These are phyloP conservation scores for Eucalyptus leucophloia DNA, from an alignment of 345 rosid genomes.

Conservation along the genomic window DNA sequence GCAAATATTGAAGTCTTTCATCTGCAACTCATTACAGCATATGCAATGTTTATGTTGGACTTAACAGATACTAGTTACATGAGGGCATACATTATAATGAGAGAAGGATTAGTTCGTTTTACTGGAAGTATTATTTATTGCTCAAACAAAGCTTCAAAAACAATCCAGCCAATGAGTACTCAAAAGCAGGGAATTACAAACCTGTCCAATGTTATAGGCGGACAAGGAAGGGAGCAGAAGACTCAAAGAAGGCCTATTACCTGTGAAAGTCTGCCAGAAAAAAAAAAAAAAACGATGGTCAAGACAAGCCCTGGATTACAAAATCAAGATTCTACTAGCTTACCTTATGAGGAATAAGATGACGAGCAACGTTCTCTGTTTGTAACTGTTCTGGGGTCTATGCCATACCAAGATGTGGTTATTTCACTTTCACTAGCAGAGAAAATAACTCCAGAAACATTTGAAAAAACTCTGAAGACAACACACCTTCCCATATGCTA, in stretches of 20 bases:
- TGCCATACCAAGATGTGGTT: constrained; percentile 1
- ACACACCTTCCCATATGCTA: constrained; percentile 94
- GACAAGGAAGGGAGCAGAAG: constrained; percentile 72
- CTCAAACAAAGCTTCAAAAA: not conserved
- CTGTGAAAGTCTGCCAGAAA: constrained; percentile 58
- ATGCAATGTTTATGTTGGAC: not conserved
- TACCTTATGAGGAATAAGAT: constrained; percentile 96
- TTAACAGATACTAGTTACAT: not conserved
- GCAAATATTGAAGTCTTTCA: not conserved
- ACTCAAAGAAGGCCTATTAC: constrained; percentile 91
- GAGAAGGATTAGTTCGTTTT: not conserved
- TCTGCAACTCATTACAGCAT: not conserved
- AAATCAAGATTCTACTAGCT: not conserved
- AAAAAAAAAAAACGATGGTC: not conserved
- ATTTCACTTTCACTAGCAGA: not conserved
- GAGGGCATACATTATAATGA: not conserved
- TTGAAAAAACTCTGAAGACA: not conserved
- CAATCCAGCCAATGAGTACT: not conserved
- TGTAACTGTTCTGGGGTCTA: constrained; percentile 82
- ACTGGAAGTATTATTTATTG: not conserved
- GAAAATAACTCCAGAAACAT: not conserved
- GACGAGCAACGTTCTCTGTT: constrained; percentile 57
- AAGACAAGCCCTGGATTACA: not conserved
- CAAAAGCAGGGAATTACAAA: constrained; percentile 4
- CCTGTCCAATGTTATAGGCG: constrained; percentile 86